phyloP scores from a whole-genome alignment of 2,329 filamentous ascomycete genomes.

The Alternaria sp. region DNA sequence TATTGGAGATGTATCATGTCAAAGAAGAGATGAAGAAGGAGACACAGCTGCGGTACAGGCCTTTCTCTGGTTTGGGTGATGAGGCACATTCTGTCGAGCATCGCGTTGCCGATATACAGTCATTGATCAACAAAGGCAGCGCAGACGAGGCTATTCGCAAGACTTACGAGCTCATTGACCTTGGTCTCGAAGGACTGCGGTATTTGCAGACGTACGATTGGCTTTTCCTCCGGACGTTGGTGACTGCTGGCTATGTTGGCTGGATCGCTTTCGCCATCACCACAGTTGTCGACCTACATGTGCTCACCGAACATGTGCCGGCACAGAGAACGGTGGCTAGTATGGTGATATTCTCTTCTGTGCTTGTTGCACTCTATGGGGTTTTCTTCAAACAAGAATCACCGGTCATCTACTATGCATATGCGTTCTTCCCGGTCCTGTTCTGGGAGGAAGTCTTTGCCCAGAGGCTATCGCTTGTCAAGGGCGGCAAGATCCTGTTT shows the following conservation, averaged over 20 bases:
- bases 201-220: constrained; percentile 99
- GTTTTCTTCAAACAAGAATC: constrained; percentile 82
- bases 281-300: constrained; percentile 86
- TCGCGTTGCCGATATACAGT: constrained; percentile 72
- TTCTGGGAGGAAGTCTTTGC: constrained; percentile 98
- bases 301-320: constrained; percentile 74
- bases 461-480: constrained; percentile 71
- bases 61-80: constrained; percentile 75
- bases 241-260: constrained; percentile 89
- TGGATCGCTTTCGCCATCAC: constrained; percentile 95
- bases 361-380: constrained; percentile 78
- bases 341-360: constrained; percentile 74
- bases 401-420: constrained; percentile 84
- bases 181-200: constrained; percentile 81
- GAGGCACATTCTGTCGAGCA: constrained; percentile 69
- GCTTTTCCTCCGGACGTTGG: constrained; percentile 88
- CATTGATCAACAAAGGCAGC: constrained; percentile 70
- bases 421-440: constrained; percentile 88
- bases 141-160: constrained; percentile 81
- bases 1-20: constrained; percentile 94
- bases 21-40: constrained; percentile 87
- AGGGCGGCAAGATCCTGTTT: constrained; percentile 74
- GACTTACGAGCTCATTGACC: constrained; percentile 77
- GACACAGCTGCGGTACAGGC: constrained; percentile 77
- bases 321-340: constrained; percentile 69